Base-by-base conservation (phyloP, 179 eudicot genomes). In the Amaranthus tricolor region DNA sequence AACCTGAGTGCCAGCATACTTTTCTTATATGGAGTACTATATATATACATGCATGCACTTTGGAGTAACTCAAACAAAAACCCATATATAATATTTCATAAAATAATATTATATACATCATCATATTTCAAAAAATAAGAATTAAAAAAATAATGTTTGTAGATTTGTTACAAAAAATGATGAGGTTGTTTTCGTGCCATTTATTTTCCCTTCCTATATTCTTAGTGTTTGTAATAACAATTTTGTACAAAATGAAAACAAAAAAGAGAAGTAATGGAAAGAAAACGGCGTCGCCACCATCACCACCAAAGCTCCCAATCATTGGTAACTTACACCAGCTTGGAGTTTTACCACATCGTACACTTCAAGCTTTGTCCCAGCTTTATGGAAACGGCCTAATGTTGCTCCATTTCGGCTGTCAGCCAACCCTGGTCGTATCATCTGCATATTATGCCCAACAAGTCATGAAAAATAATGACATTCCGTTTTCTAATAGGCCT, bases 261-360 rank as follows among this genome's bases (percentile, higher is more conserved):
- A 8, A 11, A 59, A 51, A 5, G 5, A 21, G 61, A 17, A 14
- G 3, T 10, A n/a, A 47, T 40, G 24, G 4, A 12, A 70, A 75
- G 72, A 77, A 77, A 47, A 24, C 31, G 31, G 31, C 31, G 31
- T 24, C 11, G 50, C 87, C 84, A 55, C 90, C 90, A 19, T 85
- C 91, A 0, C 91, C 91, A 8, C 62, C 78, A 73, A 85, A 72
- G 73, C 85, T 84, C 15, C 91, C 89, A 5, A 75, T 85, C 11
- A 45, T 88, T 43, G 91, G 91, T 6, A 84, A 88, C 79, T 78
- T 88, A 51, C 89, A 83, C 75, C 86, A 88, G 51, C 68, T 85
- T 0, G 85, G 85, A 15, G 15, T 6, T 4, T 50, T 55, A 16
- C 87, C 85, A 48, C 91, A 88, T 67, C 82, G 85, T 12, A 80